Base-by-base conservation (phyloP, 2,329 filamentous ascomycete species). In the Botrytis cinerea region DNA sequence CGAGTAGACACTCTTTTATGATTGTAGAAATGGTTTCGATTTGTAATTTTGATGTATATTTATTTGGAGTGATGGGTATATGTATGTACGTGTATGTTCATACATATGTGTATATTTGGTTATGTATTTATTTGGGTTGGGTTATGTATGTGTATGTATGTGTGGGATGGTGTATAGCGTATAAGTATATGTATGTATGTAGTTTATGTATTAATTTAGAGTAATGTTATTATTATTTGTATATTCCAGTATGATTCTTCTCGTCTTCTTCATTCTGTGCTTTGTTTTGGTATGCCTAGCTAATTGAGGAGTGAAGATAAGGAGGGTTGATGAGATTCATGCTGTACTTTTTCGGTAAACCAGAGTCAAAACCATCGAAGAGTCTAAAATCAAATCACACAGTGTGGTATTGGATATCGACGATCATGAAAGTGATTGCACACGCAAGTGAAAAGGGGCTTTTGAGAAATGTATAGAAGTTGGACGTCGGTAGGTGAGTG, bases 1-100 rank as follows among this genome's bases (percentile, higher is more conserved):
- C 10, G 22, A 35, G 64, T 67, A 54, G 64, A 67, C 64, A 54
- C 18, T 67, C 69, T 35, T 48, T 71, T 48, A 57, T 71, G 43
- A 64, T 25, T 48, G 46, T 71, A 64, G 40, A 51, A 64, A 71
- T 71, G 51, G 46, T n/a, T 51, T 66, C 25, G 20, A 38, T 54
- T 16, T 35, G 32, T 46, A 48, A 62, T 43, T 25, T 71, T 51
- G 45, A 64, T 63, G n/a, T 62, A 71, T 35, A 38, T 61, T 70
- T 32, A 35, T n/a, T 64, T 67, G 46, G 64, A 54, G 64, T 67
- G 64, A 67, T 67, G 64, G 64, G 35, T 54, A 38, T 51, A 54
- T 54, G 38, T 67, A 51, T 4, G 9, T 67, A 38, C 54, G n/a
- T 35, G 32, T 71, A 43, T 51, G 16, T 38, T 32, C n/a, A 40